Evolutionary conservation across 345 rosid genomes (phyloP), one percentile per base, ranked within the genome.

Genomic region (Litchi chinensis): DNA sequence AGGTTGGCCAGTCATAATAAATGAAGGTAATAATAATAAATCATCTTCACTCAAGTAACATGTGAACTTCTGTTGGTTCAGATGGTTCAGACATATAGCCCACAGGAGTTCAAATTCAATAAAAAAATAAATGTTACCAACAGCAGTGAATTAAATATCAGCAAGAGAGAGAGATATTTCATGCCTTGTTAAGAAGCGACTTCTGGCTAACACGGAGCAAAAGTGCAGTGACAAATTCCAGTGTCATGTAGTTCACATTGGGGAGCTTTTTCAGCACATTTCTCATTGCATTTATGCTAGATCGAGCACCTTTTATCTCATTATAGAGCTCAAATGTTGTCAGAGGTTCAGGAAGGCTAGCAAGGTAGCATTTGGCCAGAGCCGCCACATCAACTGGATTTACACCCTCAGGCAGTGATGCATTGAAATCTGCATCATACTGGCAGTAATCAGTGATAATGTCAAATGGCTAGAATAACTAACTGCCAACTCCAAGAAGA

Each of bases 301-400:
- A 90, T 40, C 94, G 90, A 54, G 95, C 91, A 81, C 87, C 86
- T 85, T 88, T 92, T 65, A 93, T 89, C 79, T 90, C 96, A 59
- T 88, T 85, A 56, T 95, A 91, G 74, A 91, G 94, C 83, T 90
- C 95, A 83, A 89, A 91, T 28, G 98, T 92, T 63, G 92, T 89
- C 66, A 95, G 84, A 21, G 99, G 97, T 80, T 87, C 91, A 1
- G 98, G 97, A 88, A 95, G 98, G 85, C 99, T 95, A 21, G 98
- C 93, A 62, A 95, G 93, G 82, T 92, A 95, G 81, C 85, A 95
- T 79, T 95, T 95, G 79, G 83, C 73, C 22, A 95, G 87, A 71
- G 89, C 91, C 21, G 99, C 97, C 21, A 90, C 91, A 79, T 91
- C 94, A 83, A 87, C 59, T 69, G 97, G 89, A 83, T 84, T 90